A percentile compares a stretch with the other conserved stretches of the same genome.
These are phyloP conservation scores for Penicillium canescens DNA, from an alignment of 495 filamentous ascomycete species.

Conservation along the genomic window DNA sequence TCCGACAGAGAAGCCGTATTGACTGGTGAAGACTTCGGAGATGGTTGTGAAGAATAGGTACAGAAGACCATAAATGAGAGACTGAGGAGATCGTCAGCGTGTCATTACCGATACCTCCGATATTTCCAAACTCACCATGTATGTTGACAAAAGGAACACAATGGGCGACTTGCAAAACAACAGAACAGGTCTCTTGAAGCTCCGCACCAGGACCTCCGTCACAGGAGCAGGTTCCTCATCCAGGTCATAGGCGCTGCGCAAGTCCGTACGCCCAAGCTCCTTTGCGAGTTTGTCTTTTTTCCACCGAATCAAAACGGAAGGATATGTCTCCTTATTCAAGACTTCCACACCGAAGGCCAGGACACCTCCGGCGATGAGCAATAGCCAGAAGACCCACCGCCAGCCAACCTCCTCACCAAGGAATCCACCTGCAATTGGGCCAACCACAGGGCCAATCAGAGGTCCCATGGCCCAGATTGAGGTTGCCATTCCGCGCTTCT, in stretches of 20 bases:
- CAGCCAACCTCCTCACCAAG: slow-evolving; percentile 50
- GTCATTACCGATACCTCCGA: background rate
- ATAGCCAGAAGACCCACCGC: slow-evolving; percentile 58
- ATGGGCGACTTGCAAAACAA: slow-evolving; percentile 50
- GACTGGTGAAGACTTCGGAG: slow-evolving; percentile 58
- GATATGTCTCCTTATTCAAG: slow-evolving; percentile 54
- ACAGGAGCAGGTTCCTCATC: slow-evolving; percentile 17
- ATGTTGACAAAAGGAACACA: slow-evolving; percentile 52
- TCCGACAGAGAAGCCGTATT: slow-evolving; percentile 55
- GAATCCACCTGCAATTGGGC: slow-evolving; percentile 51
- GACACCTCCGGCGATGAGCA: slow-evolving; percentile 47
- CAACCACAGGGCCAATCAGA: slow-evolving; percentile 51
- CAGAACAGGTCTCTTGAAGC: slow-evolving; percentile 48
- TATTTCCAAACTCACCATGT: slow-evolving; percentile 39
- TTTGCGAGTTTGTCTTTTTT: slow-evolving; percentile 45
- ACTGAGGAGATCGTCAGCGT: background rate
- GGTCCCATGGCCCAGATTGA: slow-evolving; percentile 26
- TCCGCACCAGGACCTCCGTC: slow-evolving; percentile 36
- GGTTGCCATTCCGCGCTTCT: slow-evolving; percentile 48
- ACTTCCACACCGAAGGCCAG: slow-evolving; percentile 35
- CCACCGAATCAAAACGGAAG: slow-evolving; percentile 48
- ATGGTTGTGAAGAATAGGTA: slow-evolving; percentile 74
- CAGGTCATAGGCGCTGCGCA: slow-evolving; percentile 22
- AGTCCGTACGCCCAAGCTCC: slow-evolving; percentile 35
- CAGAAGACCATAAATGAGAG: slow-evolving; percentile 63